Percentiles rank a stretch among this genome's conserved stretches.
Conservation (phyloP, 1,284 basidiomycete genomes). For the Ustilago curta region DNA sequence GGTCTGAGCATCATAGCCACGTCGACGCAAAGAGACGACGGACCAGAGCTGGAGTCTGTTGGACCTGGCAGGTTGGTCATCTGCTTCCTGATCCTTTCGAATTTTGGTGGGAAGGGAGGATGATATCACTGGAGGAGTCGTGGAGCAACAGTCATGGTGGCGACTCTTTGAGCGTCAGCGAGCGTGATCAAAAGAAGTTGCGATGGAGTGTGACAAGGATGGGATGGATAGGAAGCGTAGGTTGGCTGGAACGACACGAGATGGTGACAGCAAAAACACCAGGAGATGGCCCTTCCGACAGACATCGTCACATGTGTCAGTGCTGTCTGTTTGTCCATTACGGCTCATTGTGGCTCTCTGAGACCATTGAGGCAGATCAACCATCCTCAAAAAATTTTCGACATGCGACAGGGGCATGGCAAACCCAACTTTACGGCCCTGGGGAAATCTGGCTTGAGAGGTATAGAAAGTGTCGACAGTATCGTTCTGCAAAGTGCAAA, state of each 20-base stretch:
- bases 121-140: not conserved
- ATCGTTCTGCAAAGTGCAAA: not conserved
- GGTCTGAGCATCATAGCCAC: slow-evolving; percentile 22
- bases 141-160: too few species aligned
- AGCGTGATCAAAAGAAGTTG: not conserved
- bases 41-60: slow-evolving; percentile 10
- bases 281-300: not conserved
- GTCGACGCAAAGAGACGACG: slow-evolving; percentile 18
- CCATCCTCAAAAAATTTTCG: not conserved
- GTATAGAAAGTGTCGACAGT: not conserved
- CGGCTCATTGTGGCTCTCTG: too few species aligned
- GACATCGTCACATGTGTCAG: slow-evolving; percentile 6
- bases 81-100: not conserved
- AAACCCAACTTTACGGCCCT: too few species aligned
- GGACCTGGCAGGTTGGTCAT: slow-evolving; percentile 26
- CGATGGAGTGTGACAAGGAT: not conserved
- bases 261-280: not conserved
- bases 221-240: not conserved
- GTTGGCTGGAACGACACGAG: too few species aligned
- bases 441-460: too few species aligned
- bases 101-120: not conserved
- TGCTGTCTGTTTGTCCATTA: too few species aligned
- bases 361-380: not conserved
- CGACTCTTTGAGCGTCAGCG: not conserved
- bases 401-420: not conserved